A percentile compares a stretch with the other conserved stretches of the same genome.
phyloP scores from a whole-genome alignment of 2,329 filamentous ascomycete species.

The Penicillium italicum region DNA sequence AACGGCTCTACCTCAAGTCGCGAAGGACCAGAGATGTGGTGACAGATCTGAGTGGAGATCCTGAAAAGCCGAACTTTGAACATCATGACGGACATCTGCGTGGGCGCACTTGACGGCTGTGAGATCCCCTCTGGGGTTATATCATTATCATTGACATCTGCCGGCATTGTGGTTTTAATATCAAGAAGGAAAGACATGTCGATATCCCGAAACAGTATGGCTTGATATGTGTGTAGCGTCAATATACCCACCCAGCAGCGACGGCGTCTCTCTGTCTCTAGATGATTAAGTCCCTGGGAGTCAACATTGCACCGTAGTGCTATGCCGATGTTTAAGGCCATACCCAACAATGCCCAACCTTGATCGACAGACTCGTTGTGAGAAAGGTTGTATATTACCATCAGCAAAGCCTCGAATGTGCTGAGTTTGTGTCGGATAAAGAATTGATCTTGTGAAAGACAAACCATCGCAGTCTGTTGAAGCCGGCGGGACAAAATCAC shows the following conservation, averaged over 20 bases:
- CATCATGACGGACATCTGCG: conserved; percentile 34
- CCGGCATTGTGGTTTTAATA: conserved; percentile 19
- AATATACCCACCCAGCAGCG: conserved; percentile 34
- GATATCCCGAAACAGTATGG: conserved; percentile 23
- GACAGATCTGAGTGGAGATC: conserved; percentile 27
- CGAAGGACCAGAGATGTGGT: conserved; percentile 10
- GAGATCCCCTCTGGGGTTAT: conserved; percentile 12
- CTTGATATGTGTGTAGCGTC: conserved; percentile 33
- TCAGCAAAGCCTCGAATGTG: conserved; percentile 31
- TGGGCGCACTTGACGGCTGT: conserved; percentile 18
- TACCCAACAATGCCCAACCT: conserved; percentile 30
- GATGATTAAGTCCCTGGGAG: conserved; percentile 10
- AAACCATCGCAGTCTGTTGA: conserved; percentile 24
- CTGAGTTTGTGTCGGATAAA: conserved; percentile 27
- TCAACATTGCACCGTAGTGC: conserved; percentile 31
- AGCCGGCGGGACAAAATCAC: conserved; percentile 1
- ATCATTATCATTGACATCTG: conserved; percentile 26
- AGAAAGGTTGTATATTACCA: conserved; percentile 30
- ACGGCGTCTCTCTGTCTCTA: conserved; percentile 28
- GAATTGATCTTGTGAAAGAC: conserved; percentile 30
- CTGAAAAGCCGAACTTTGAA: conserved; percentile 29
- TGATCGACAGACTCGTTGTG: conserved; percentile 27
- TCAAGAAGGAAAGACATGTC: conserved; percentile 25
- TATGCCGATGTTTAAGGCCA: conserved; percentile 31
- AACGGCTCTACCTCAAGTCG: conserved; percentile 10